Conservation (phyloP, 2,329 filamentous ascomycete genomes). For the Endoconidiophora laricicola region DNA sequence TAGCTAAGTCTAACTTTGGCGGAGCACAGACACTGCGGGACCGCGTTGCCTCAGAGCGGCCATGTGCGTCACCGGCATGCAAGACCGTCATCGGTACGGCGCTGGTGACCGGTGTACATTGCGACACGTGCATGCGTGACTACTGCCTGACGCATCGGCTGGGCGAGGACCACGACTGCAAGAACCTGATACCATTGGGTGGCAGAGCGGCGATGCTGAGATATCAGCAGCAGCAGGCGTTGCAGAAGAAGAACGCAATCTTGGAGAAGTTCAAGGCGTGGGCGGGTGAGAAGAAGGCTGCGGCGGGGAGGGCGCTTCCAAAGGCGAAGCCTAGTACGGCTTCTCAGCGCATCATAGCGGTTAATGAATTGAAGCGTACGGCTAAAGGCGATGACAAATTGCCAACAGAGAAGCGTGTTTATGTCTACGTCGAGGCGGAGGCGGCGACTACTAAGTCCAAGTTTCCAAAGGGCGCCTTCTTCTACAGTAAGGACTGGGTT, state of each 20-base stretch:
- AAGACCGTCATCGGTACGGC: conserved; percentile 56
- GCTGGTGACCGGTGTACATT: conserved; percentile 53
- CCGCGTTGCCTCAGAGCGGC: conserved; percentile 38
- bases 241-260: conserved; percentile 43
- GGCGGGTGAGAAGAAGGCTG: conserved; percentile 56
- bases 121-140: conserved; percentile 50
- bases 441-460: conserved; percentile 72
- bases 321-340: conserved; percentile 47
- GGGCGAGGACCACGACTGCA: conserved; percentile 70
- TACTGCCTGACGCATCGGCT: conserved; percentile 69
- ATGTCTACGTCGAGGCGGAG: conserved; percentile 79
- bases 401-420: conserved; percentile 68
- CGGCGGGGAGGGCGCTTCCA: conserved; percentile 40
- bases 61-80: conserved; percentile 50
- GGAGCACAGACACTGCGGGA: conserved; percentile 38
- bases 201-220: conserved; percentile 24
- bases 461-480: conserved; percentile 66
- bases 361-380: conserved; percentile 65
- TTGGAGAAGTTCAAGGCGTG: conserved; percentile 64
- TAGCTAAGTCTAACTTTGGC: conserved; percentile 36
- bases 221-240: conserved; percentile 44
- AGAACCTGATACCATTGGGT: conserved; percentile 43
- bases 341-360: conserved; percentile 47
- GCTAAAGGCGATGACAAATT: conserved; percentile 84
- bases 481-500: conserved; percentile 74